Evolutionary conservation across 306 rosid genomes (phyloP), one percentile per base, ranked within the genome.

Genomic region (Neltuma alba): DNA sequence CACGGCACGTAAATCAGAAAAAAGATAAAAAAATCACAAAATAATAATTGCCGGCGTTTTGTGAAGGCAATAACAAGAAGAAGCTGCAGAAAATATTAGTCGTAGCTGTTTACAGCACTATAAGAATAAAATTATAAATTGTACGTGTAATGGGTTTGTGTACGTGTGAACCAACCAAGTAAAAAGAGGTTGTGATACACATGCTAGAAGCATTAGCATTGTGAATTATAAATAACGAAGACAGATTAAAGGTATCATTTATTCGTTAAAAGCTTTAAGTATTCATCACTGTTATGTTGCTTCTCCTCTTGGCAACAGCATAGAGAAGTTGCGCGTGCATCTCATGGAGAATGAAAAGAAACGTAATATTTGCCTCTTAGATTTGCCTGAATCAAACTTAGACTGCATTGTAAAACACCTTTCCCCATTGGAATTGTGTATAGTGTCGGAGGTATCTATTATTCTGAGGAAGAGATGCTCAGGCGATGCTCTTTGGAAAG

Each of bases 401-500:
- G 95, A 90, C 27, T 80, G 80, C 81, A 85, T 93, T 75, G 85
- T 93, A 9, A 88, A 85, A 31, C 80, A 12, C 41, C 97, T 93
- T 70, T 85, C 95, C 2, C 93, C 98, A 31, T 75, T 72, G 27
- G 95, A 80, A 63, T 76, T 93, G 13, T 83, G 88, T 60, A 84
- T 18, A 14, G 73, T 86, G 87, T 87, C 89, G 16, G 70, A 48
- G 44, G 95, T 92, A 61, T 91, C 91, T 77, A 54, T 69, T 21
- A 76, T 76, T 62, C 74, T 90, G 66, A 87, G 92, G 86, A 84
- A 81, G 21, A 90, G 38, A 50, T 87, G 95, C 45, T n/a, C 14
- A 65, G 86, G 86, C 68, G 90, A 93, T 45, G 87, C 82, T 77
- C 75, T 90, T 0, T 93, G 97, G 97, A 82, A 86, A 70, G 82